Conservation (phyloP, 768 basidiomycete species). For the Leucogyrophana mollusca region DNA sequence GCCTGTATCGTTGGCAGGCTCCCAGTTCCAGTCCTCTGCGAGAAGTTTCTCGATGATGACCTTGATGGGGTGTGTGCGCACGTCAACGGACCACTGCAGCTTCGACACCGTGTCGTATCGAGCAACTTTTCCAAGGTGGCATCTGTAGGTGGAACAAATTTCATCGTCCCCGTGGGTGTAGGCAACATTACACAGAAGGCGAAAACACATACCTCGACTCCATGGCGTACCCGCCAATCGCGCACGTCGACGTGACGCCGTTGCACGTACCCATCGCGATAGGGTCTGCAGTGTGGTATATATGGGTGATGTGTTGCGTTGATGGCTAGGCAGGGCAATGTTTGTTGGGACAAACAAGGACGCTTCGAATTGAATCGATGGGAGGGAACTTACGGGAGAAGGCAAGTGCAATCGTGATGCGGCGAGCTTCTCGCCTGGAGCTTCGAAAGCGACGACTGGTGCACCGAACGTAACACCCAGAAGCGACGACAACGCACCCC, state of each 20-base stretch:
- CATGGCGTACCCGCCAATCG: conserved; percentile 82
- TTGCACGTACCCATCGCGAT: conserved; percentile 85
- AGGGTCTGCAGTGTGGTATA: conserved; percentile 94
- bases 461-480: conserved; percentile 89
- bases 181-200: background rate
- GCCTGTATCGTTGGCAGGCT: conserved; percentile 15
- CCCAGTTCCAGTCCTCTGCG: conserved; percentile 54
- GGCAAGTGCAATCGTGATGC: conserved; percentile 84
- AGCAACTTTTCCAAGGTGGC: conserved; percentile 83
- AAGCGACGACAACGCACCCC: conserved; percentile 82
- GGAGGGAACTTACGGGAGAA: conserved; percentile 59
- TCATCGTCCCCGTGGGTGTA: too few relatives aligned
- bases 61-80: conserved; percentile 70
- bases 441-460: conserved; percentile 89
- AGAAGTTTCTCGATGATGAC: conserved; percentile 68
- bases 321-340: conserved; percentile 57
- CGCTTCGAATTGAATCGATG: too few relatives aligned
- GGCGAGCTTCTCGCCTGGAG: conserved; percentile 72
- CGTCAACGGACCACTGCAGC: conserved; percentile 75
- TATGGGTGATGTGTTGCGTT: conserved; percentile 75
- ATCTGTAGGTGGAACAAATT: conserved; percentile 37
- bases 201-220: conserved; percentile 52
- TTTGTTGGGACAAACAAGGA: too few relatives aligned
- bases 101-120: conserved; percentile 85
- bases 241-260: conserved; percentile 74